Evolutionary conservation across 768 basidiomycete species (phyloP).

Genomic region (Pisolithus marmoratus): DNA sequence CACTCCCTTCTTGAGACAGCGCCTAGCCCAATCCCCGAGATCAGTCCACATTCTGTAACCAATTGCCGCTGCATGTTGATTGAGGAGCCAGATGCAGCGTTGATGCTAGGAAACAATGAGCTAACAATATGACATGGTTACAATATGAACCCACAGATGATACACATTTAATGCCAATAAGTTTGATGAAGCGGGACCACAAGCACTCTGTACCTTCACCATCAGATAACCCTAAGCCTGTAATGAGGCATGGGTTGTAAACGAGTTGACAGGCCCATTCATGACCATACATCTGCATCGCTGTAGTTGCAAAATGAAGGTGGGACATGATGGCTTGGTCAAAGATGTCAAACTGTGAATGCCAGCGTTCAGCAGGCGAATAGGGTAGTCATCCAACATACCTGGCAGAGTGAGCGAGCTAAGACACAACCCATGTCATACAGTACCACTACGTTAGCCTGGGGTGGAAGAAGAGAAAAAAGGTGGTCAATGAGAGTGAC

Average conservation of each 20-base stretch:
- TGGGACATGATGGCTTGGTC: constrained; percentile 9
- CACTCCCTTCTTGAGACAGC: constrained; percentile 16
- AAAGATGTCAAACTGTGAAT: background rate
- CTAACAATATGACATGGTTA: background rate
- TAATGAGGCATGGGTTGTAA: constrained; percentile 1
- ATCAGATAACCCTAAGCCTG: constrained; percentile 4
- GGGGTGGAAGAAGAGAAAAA: too few relatives aligned
- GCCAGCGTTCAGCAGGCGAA: background rate
- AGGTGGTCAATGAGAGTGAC: too few relatives aligned
- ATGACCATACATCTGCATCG: constrained; percentile 37
- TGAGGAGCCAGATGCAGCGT: constrained; percentile 28
- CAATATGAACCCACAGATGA: constrained; percentile 25
- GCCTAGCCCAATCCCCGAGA: constrained; percentile 30
- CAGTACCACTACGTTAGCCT: too few relatives aligned
- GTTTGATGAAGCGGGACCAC: constrained; percentile 29
- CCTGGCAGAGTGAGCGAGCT: too few relatives aligned
- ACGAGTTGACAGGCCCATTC: constrained; percentile 25
- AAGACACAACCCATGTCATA: too few relatives aligned
- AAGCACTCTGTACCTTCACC: constrained; percentile 10
- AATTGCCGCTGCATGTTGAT: constrained; percentile 25
- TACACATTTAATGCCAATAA: constrained; percentile 29
- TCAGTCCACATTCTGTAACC: constrained; percentile 20
- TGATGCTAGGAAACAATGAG: constrained; percentile 10
- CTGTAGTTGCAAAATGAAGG: constrained; percentile 27
- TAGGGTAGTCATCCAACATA: too few relatives aligned